phyloP scores from a whole-genome alignment of 371 early-diverging fungal species.

The Apophysomyces trapeziformis region DNA sequence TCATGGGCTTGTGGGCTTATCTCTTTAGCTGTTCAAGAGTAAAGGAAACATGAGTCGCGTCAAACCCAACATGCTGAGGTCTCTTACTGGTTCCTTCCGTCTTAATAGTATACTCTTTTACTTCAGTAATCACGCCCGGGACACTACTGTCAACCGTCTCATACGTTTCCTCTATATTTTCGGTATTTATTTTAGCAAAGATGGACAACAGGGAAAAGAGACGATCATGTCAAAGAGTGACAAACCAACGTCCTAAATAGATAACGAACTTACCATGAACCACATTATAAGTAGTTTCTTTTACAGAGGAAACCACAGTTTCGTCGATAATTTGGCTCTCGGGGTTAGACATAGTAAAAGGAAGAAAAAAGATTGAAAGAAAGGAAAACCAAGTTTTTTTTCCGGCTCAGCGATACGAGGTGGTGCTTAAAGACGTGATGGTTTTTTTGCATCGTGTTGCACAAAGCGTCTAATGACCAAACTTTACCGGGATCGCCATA shows the following conservation, averaged over 20 bases:
- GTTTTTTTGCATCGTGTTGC: neutral
- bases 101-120: neutral
- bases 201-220: neutral
- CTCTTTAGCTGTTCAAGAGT: neutral
- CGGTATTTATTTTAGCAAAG: neutral
- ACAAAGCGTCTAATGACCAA: constrained; percentile 9
- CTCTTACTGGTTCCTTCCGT: neutral
- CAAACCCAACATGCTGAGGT: neutral
- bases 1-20: neutral
- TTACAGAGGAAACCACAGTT: neutral
- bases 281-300: neutral
- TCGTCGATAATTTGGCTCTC: neutral
- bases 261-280: constrained; percentile 3
- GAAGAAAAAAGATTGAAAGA: constrained; percentile 12
- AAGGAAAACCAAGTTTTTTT: constrained; percentile 7
- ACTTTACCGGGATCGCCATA: constrained; percentile 11
- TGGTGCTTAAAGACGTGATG: constrained; percentile 6
- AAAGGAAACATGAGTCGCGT: neutral
- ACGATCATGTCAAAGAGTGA: neutral
- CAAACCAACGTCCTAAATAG: neutral
- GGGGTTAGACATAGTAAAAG: constrained; percentile 11
- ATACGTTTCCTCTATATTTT: too few relatives aligned
- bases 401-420: neutral
- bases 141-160: neutral
- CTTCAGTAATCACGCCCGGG: neutral